Base-by-base conservation (phyloP, 1,284 basidiomycete genomes). In the Ceratobasidium sp. region DNA sequence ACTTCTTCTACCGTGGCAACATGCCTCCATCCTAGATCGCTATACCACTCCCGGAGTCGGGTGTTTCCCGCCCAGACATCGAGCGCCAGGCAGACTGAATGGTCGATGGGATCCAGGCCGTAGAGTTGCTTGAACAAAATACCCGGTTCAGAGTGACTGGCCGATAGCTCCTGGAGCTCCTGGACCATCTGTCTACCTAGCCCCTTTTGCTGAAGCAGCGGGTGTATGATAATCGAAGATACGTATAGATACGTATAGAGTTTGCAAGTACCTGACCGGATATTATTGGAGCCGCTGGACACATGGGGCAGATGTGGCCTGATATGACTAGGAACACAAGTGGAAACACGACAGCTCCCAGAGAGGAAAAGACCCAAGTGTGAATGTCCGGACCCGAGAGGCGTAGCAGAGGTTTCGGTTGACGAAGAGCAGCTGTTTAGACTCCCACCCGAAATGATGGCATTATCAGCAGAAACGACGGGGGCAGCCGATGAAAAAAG, bases 1-100 rank as follows among this genome's bases (percentile, higher is more conserved):
- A 18, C 16, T 36, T 64, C 61, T 50, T 64, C 45, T 1, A 64
- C 61, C 3, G 61, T 64, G 6, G 61, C 45, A 34, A 64, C 30
- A 36, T 64, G 30, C 10, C 23, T 64, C 61, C 61, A 64, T 23
- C 61, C 61, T 21, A 50, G 23, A 2, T 14, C 16, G n/a, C 36
- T 14, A 30, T 64, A 64, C 61, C 61, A 64, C 16, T 36, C 28
- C 28, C 45, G 16, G 2, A 64, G 21, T 34, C 46, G 43, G 14
- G 41, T 48, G 46, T 64, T 64, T 3, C 61, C 45, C 21, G 45
- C 61, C 61, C 61, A 64, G 28, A 64, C 61, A 16, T 64, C 61
- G 26, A 64, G 45, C 4, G 43, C 61, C 18, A 64, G 32, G 16
- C 43, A 21, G 8, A 30, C 30, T 21, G 39, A n/a, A 45, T 10